phyloP scores from a whole-genome alignment of 2,329 filamentous ascomycete species.

The Mycocentrospora acerina region DNA sequence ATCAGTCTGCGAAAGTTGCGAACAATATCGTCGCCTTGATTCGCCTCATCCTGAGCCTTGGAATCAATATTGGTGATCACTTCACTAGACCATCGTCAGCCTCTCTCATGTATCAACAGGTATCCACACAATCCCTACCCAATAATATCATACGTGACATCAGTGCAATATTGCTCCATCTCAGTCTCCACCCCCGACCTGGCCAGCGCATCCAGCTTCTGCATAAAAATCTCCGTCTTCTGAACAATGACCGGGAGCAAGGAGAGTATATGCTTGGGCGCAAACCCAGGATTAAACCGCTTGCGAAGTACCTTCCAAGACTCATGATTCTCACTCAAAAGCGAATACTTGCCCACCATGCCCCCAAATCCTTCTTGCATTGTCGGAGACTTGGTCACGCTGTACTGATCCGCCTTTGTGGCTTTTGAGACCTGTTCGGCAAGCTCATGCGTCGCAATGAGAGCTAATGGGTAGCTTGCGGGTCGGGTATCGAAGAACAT shows the following conservation, averaged over 20 bases:
- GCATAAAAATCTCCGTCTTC: conserved; percentile 36
- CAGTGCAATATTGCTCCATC: conserved; percentile 33
- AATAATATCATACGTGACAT: conserved; percentile 41
- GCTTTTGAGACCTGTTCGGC: conserved; percentile 37
- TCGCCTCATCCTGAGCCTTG: conserved; percentile 26
- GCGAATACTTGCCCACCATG: conserved; percentile 31
- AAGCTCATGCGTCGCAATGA: conserved; percentile 35
- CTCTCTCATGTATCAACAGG: no score
- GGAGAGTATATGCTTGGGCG: conserved; percentile 37
- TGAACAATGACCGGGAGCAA: conserved; percentile 39
- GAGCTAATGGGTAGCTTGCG: conserved; percentile 20
- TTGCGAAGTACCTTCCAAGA: conserved; percentile 40
- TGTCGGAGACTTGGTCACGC: conserved; percentile 38
- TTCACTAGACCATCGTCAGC: neutral
- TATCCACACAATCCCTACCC: conserved; percentile 7
- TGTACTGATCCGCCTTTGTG: conserved; percentile 32
- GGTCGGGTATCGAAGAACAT: conserved; percentile 37
- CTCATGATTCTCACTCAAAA: conserved; percentile 30
- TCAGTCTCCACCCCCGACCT: conserved; percentile 23
- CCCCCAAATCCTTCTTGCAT: conserved; percentile 16
- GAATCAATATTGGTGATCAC: conserved; percentile 32
- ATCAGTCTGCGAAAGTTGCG: conserved; percentile 23
- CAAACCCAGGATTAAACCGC: conserved; percentile 43
- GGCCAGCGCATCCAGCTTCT: conserved; percentile 32
- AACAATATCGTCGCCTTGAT: conserved; percentile 26